Conservation (phyloP, 176 grass and related monocot species). For the Pharus latifolius region DNA sequence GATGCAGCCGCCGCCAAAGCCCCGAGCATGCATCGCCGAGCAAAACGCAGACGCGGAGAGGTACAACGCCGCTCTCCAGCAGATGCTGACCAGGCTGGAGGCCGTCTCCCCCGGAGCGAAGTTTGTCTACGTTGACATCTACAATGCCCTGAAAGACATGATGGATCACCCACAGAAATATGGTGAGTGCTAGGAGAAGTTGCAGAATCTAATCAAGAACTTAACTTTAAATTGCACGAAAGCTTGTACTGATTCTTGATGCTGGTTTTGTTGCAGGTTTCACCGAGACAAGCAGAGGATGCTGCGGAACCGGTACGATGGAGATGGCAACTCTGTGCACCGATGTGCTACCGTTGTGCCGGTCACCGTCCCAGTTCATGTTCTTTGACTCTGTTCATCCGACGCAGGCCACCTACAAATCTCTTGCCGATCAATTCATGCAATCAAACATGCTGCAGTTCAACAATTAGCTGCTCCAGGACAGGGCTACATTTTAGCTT, state of each 20-base stretch:
- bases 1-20: neutral
- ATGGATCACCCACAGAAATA: constrained; percentile 25
- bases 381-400: constrained; percentile 64
- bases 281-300: constrained; percentile 12
- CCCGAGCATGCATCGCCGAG: constrained; percentile 6
- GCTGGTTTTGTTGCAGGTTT: constrained; percentile 20
- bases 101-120: neutral
- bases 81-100: constrained; percentile 14
- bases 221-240: neutral
- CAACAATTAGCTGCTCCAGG: neutral
- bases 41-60: constrained; percentile 12
- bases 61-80: constrained; percentile 32
- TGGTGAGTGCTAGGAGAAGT: constrained; percentile 2
- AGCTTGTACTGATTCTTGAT: neutral
- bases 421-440: constrained; percentile 31
- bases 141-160: constrained; percentile 45
- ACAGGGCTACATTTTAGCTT: too few relatives aligned
- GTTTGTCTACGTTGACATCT: constrained; percentile 32
- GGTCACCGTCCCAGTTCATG: constrained; percentile 29
- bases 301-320: constrained; percentile 24
- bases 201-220: neutral
- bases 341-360: constrained; percentile 11
- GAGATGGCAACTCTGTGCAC: constrained; percentile 45
- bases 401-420: constrained; percentile 44
- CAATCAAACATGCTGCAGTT: constrained; percentile 11